Evolutionary conservation across 345 rosid genomes (phyloP).

Genomic region (Erysimum cheiranthoides): DNA sequence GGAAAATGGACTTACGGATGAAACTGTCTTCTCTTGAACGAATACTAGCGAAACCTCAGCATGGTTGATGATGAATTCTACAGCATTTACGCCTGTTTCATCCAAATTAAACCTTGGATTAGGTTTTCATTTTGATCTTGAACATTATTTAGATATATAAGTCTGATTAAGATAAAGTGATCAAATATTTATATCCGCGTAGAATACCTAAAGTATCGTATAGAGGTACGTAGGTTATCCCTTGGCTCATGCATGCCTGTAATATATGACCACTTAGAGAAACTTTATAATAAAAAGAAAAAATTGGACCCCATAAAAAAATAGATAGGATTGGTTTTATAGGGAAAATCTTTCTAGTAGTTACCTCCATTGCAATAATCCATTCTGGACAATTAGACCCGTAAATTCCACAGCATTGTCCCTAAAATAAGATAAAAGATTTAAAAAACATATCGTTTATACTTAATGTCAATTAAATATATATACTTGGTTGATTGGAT

Average conservation of each 20-base stretch:
- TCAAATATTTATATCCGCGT: conserved; percentile 19
- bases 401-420: conserved; percentile 87
- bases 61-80: conserved; percentile 91
- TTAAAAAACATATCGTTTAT: background rate
- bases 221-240: conserved; percentile 76
- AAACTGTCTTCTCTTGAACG: conserved; percentile 79
- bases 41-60: conserved; percentile 84
- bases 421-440: conserved; percentile 42
- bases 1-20: conserved; percentile 59
- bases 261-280: conserved; percentile 20
- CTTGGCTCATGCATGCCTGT: conserved; percentile 89
- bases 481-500: background rate
- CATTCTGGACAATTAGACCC: conserved; percentile 91
- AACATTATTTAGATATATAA: background rate
- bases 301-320: background rate
- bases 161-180: too few relatives aligned
- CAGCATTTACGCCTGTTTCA: conserved; percentile 80
- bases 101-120: conserved; percentile 7
- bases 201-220: conserved; percentile 85
- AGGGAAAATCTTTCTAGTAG: background rate
- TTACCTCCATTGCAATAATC: conserved; percentile 90
- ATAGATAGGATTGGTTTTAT: background rate
- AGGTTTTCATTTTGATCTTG: background rate
- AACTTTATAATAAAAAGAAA: background rate
- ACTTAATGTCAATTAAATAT: background rate